A percentile compares a stretch with the other conserved stretches of the same genome.
These are phyloP conservation scores for Monosporascus sp. DNA, from an alignment of 2,329 filamentous ascomycete species.

Conservation along the genomic window DNA sequence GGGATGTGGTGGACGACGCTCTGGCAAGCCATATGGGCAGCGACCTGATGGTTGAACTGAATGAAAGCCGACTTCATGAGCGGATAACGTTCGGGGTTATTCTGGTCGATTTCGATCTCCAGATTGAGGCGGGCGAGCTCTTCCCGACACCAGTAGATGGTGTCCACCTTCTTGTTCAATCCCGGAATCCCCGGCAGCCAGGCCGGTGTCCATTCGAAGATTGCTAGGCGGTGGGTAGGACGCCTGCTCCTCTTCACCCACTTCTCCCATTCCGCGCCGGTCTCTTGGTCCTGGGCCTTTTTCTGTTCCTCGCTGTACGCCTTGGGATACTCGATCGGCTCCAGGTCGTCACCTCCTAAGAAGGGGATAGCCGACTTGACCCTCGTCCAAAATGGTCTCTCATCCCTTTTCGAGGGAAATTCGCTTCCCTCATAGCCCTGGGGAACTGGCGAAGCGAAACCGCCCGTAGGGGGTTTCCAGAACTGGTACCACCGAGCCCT, in stretches of 20 bases:
- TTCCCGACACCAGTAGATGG: conserved; percentile 83
- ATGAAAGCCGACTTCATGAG: conserved; percentile 96
- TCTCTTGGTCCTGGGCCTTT: conserved; percentile 51
- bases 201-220: conserved; percentile 44
- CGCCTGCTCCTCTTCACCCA: conserved; percentile 79
- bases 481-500: conserved; percentile 55
- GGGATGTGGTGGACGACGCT: conserved; percentile 85
- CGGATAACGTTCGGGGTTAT: conserved; percentile 78
- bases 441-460: conserved; percentile 56
- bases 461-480: conserved; percentile 58
- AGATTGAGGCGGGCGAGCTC: conserved; percentile 83
- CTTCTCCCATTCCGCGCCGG: conserved; percentile 70
- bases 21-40: conserved; percentile 97
- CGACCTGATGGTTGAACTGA: conserved; percentile 96
- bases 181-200: conserved; percentile 79
- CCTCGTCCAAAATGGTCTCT: conserved; percentile 42
- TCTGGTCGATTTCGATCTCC: conserved; percentile 88
- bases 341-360: conserved; percentile 36
- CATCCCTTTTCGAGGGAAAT: conserved; percentile 39
- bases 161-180: conserved; percentile 86
- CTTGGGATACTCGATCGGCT: conserved; percentile 50
- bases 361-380: conserved; percentile 48
- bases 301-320: conserved; percentile 58
- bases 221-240: conserved; percentile 74
- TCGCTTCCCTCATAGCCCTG: conserved; percentile 46